Evolutionary conservation across 179 eudicot genomes (phyloP), one percentile per base, ranked within the genome.

Genomic region (Amaranthus tricolor): DNA sequence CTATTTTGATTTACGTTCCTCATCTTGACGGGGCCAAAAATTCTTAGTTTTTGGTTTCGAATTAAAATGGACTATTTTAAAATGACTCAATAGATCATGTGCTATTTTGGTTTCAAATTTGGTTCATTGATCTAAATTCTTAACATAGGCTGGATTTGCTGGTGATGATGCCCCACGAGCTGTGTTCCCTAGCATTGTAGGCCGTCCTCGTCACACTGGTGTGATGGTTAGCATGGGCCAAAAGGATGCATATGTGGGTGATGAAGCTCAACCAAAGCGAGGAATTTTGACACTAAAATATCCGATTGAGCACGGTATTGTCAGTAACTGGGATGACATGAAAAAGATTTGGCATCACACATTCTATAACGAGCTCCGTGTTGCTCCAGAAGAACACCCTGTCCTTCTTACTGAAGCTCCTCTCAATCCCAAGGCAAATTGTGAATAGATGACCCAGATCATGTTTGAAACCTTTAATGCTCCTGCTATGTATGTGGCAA

Each of bases 271-370:
- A 74, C 77, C 84, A 16, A 81, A 81, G 77, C 78, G 84, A 4
- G 84, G 84, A 45, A 81, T 81, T 16, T 43, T 81, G 68, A 77
- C 84, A 70, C 84, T 91, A 78, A 91, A 91, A 66, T 91, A 91
- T 82, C 97, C 97, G 1, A 91, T 91, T 60, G 94, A 88, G 81
- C 97, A 91, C 44, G 97, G 97, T 74, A 91, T 91, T 59, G 97
- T 91, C 68, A 86, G 90, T 84, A 89, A 91, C 76, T 91, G 97
- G 97, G 97, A 91, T 72, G 97, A 91, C 79, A 91, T 91, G 97
- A 94, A 91, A 71, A 91, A 91, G 83, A 91, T 91, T 5, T 91
- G 93, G 96, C 96, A 89, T 85, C 96, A 90, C 75, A 90, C 96
- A 62, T 90, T 90, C 77, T 90, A 90, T 82, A 89, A 91, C 62